phyloP scores from a whole-genome alignment of 176 grass and related monocot genomes.

The Phoenix dactylifera region DNA sequence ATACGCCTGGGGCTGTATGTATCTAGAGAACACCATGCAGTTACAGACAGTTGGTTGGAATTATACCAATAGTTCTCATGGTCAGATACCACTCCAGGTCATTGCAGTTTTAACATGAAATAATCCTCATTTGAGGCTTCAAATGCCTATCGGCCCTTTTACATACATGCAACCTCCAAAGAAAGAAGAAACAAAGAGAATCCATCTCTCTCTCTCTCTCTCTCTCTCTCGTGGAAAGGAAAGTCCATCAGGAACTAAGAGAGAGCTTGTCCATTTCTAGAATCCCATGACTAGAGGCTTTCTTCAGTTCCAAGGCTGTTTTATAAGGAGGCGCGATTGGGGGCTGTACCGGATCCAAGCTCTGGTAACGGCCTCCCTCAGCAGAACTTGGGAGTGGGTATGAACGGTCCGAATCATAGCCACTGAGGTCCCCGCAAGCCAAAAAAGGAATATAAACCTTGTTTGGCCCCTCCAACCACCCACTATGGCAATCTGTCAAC shows the following conservation, averaged over 20 bases:
- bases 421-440: conserved; percentile 77
- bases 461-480: conserved; percentile 87
- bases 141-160: no score
- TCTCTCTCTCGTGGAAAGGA: no score
- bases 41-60: no score
- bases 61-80: no score
- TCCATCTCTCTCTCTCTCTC: no score
- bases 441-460: conserved; percentile 79
- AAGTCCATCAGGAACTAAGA: conserved; percentile 13
- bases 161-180: no score
- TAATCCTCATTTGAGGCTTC: no score
- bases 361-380: conserved; percentile 33
- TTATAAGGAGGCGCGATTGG: conserved; percentile 82
- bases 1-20: no score
- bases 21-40: no score
- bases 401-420: conserved; percentile 73
- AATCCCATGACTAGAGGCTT: conserved; percentile 35
- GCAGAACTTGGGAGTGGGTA: conserved; percentile 46
- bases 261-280: conserved; percentile 22
- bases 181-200: no score
- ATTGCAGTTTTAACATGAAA: no score
- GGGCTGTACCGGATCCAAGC: conserved; percentile 76
- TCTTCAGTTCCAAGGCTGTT: conserved; percentile 63
- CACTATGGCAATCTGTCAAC: conserved; percentile 66
- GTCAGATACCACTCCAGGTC: no score